Conservation (phyloP, 352 stramenopile genomes). For the Pythium scleroteichum region DNA sequence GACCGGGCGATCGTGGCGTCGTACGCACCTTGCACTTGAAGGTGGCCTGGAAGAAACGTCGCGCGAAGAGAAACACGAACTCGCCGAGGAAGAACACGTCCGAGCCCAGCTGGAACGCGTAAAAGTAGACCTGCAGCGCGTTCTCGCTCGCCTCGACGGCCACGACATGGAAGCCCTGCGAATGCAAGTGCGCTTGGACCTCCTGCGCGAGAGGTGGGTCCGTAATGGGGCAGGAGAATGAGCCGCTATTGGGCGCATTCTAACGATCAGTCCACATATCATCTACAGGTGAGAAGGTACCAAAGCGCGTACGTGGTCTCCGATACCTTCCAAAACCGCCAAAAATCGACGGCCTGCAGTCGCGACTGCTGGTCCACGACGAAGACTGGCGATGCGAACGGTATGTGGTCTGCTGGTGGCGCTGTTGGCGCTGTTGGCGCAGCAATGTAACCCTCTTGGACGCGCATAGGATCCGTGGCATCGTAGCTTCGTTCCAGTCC, state of each 20-base stretch:
- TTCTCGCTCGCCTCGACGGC: conserved; percentile 51
- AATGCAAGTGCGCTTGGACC: conserved; percentile 46
- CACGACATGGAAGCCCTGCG: conserved; percentile 59
- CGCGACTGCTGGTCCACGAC: conserved; percentile 34
- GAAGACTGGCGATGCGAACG: conserved; percentile 63
- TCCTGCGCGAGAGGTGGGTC: conserved; percentile 50
- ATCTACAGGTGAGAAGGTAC: background rate
- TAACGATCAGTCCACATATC: background rate
- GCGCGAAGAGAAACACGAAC: conserved; percentile 71
- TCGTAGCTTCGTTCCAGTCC: background rate
- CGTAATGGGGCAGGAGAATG: conserved; percentile 69
- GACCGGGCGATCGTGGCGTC: background rate
- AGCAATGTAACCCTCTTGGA: too few relatives aligned
- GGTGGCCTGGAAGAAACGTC: conserved; percentile 79
- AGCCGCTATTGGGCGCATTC: conserved; percentile 37
- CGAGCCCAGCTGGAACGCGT: conserved; percentile 46
- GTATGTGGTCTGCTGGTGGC: conserved; percentile 39
- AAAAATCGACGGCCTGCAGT: conserved; percentile 34
- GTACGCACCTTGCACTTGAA: conserved; percentile 76
- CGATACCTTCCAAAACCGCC: conserved; percentile 52
- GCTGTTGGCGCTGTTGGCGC: conserved; percentile 8
- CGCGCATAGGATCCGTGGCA: too few relatives aligned
- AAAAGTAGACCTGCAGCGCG: conserved; percentile 74
- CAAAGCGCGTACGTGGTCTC: conserved; percentile 60
- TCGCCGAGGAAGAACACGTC: conserved; percentile 66